Percentiles rank a stretch among this genome's conserved stretches.
Conservation (phyloP, 225 moss, liverwort and hornwort genomes). For the Thuidium tamariscinum region DNA sequence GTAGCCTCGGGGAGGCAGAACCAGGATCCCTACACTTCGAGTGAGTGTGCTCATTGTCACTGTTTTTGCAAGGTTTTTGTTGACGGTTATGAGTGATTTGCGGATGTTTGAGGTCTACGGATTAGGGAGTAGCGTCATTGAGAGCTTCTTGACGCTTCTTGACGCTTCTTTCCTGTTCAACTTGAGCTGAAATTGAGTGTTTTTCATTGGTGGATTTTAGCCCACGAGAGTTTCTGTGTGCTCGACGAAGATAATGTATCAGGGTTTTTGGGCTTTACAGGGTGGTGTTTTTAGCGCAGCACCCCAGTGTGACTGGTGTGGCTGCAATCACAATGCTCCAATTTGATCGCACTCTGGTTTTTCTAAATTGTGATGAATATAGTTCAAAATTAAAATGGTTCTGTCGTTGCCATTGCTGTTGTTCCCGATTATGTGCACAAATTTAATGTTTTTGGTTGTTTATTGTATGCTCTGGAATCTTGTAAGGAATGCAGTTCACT, state of each 20-base stretch:
- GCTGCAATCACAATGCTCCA: too few species aligned
- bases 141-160: not conserved
- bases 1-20: conserved; percentile 43
- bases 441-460: too few species aligned
- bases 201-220: not conserved
- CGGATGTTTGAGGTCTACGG: not conserved
- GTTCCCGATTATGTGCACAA: too few species aligned
- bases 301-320: not conserved
- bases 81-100: not conserved
- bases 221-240: not conserved
- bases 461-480: not conserved
- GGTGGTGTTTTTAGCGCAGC: not conserved
- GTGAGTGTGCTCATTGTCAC: not conserved
- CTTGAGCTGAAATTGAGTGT: not conserved
- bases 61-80: not conserved
- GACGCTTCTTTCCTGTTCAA: not conserved
- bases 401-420: not conserved
- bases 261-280: not conserved
- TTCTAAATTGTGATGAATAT: not conserved
- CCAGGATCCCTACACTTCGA: conserved; percentile 30
- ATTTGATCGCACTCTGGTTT: too few species aligned
- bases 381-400: too few species aligned
- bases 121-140: not conserved
- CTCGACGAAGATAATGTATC: not conserved
- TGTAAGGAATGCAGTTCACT: too few species aligned